Percentiles rank a stretch among this genome's conserved stretches.
Conservation (phyloP, 345 rosid species). For the Durio zibethinus region DNA sequence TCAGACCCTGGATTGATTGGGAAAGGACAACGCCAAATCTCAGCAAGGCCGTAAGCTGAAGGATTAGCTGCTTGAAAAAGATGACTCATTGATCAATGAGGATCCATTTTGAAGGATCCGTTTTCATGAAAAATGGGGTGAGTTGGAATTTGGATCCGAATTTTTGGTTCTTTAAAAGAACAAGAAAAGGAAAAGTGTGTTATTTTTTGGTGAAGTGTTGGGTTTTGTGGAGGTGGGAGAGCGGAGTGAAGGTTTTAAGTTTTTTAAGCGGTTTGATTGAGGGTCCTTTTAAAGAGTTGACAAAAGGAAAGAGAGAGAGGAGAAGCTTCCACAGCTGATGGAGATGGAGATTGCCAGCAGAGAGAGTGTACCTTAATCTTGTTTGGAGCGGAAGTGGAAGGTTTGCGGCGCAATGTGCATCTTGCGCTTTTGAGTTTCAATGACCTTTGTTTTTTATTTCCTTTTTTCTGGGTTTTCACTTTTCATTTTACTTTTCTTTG, state of each 20-base stretch:
- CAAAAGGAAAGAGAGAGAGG: background rate
- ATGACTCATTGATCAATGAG: constrained; percentile 65
- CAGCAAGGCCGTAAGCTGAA: constrained; percentile 72
- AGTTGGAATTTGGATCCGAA: constrained; percentile 29
- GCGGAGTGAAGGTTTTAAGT: background rate
- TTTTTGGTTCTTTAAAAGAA: background rate
- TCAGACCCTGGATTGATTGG: constrained; percentile 44
- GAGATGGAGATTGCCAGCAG: background rate
- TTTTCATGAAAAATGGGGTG: constrained; percentile 11
- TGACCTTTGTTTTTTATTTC: too few species aligned
- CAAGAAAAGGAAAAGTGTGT: background rate
- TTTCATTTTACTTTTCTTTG: too few species aligned
- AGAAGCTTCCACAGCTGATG: background rate
- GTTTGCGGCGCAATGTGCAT: background rate
- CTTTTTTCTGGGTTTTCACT: too few species aligned
- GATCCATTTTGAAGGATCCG: constrained; percentile 58
- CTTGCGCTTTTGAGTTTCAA: background rate
- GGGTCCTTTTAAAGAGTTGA: background rate
- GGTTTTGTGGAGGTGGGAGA: background rate
- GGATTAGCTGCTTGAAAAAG: constrained; percentile 85
- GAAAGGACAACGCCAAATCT: constrained; percentile 93
- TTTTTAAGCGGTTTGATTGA: background rate
- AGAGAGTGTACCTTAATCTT: background rate
- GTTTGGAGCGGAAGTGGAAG: background rate
- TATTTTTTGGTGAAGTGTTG: background rate